A percentile compares a stretch with the other conserved stretches of the same genome.
phyloP scores from a whole-genome alignment of 2,329 filamentous ascomycete species.

The Metarhizium guizhouense region DNA sequence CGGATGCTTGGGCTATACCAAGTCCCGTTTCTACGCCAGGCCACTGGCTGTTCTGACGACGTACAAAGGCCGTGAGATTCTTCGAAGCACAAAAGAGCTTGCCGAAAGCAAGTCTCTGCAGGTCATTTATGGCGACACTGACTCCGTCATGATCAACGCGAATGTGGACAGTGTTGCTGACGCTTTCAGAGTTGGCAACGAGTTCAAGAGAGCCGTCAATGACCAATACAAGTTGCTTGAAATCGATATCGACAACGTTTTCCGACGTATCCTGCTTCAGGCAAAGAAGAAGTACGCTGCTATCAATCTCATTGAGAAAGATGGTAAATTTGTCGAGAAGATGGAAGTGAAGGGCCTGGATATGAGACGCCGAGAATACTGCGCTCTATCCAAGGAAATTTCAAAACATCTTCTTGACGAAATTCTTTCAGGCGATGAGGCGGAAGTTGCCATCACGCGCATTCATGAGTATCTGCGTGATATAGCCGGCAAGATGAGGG shows the following conservation, averaged over 20 bases:
- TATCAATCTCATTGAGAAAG: slow-evolving; percentile 82
- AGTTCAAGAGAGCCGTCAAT: slow-evolving; percentile 94
- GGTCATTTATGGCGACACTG: slow-evolving; percentile 97
- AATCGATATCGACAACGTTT: slow-evolving; percentile 97
- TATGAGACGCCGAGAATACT: slow-evolving; percentile 97
- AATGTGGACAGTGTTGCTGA: slow-evolving; percentile 91
- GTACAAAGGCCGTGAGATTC: slow-evolving; percentile 94
- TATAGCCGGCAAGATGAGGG: slow-evolving; percentile 78
- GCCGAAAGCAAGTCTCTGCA: slow-evolving; percentile 85
- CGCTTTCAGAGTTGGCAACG: slow-evolving; percentile 81
- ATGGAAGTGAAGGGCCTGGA: slow-evolving; percentile 97
- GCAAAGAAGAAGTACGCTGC: slow-evolving; percentile 99
- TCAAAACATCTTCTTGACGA: slow-evolving; percentile 86
- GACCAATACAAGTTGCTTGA: slow-evolving; percentile 86
- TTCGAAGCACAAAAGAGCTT: slow-evolving; percentile 89
- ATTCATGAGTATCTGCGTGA: slow-evolving; percentile 91
- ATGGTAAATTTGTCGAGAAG: slow-evolving; percentile 86
- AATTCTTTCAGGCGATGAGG: slow-evolving; percentile 87
- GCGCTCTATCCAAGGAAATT: slow-evolving; percentile 87
- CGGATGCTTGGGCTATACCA: slow-evolving; percentile 92
- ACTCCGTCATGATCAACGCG: slow-evolving; percentile 99
- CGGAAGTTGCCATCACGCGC: slow-evolving; percentile 76
- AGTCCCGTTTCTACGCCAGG: slow-evolving; percentile 93
- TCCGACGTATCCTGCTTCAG: slow-evolving; percentile 84
- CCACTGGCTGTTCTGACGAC: slow-evolving; percentile 93